Conservation (phyloP, 331 rosid genomes). For the Pyrus hybrid region DNA sequence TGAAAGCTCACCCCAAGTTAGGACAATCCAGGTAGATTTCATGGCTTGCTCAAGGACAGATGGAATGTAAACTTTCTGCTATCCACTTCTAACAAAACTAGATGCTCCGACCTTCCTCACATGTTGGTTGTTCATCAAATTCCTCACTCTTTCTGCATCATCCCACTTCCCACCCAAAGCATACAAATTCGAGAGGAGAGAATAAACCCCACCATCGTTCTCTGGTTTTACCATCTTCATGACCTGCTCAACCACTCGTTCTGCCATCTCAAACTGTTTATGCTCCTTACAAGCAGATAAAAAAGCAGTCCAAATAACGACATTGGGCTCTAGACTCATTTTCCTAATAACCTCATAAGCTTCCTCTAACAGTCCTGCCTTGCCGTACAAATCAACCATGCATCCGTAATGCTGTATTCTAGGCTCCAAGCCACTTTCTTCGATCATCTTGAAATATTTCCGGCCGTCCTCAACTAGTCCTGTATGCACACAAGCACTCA, state of each 20-base stretch:
- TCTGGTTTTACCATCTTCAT: slow-evolving; percentile 29
- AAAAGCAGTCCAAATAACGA: slow-evolving; percentile 43
- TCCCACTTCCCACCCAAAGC: slow-evolving; percentile 52
- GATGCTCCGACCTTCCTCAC: slow-evolving; percentile 37
- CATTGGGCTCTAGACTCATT: slow-evolving; percentile 47
- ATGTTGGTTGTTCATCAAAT: slow-evolving; percentile 25
- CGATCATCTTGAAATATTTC: slow-evolving; percentile 47
- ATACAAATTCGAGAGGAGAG: slow-evolving; percentile 42
- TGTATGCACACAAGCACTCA: slow-evolving; percentile 45
- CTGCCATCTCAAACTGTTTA: slow-evolving; percentile 46
- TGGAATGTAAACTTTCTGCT: background rate
- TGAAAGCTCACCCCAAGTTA: background rate
- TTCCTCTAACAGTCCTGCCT: slow-evolving; percentile 51
- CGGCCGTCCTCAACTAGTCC: slow-evolving; percentile 44
- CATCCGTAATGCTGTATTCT: slow-evolving; percentile 56
- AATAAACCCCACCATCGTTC: slow-evolving; percentile 41
- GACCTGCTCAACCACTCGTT: slow-evolving; percentile 41
- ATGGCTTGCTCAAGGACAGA: background rate
- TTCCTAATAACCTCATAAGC: slow-evolving; percentile 39
- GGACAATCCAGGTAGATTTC: no score
- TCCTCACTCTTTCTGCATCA: slow-evolving; percentile 46
- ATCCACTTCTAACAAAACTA: slow-evolving; percentile 24
- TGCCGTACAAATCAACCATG: slow-evolving; percentile 48
- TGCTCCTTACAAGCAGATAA: slow-evolving; percentile 59
- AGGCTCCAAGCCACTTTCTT: slow-evolving; percentile 34